Percentiles rank a stretch among this genome's conserved stretches.
phyloP scores from a whole-genome alignment of 257 asterid species.

The Ilex aquifolium region DNA sequence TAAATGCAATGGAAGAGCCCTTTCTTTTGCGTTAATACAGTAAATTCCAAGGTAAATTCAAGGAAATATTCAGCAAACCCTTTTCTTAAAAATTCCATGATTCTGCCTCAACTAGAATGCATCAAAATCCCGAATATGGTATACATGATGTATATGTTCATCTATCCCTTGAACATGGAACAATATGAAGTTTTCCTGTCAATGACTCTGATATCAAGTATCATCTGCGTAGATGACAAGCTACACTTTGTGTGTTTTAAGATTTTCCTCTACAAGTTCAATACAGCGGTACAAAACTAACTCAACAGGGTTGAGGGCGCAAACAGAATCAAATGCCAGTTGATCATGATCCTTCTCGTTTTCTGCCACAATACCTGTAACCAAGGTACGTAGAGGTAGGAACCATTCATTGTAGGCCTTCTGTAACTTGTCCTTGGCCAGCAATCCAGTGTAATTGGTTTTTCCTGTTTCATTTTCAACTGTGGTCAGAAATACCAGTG shows the following conservation, averaged over 20 bases:
- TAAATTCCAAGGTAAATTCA: too few species aligned
- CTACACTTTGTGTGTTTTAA: constrained; percentile 25
- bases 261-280: constrained; percentile 63
- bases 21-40: too few species aligned
- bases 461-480: constrained; percentile 45
- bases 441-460: constrained; percentile 53
- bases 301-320: constrained; percentile 70
- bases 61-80: too few species aligned
- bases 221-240: not conserved
- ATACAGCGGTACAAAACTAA: constrained; percentile 72
- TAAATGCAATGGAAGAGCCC: too few species aligned
- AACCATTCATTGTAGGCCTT: constrained; percentile 66
- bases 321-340: constrained; percentile 24
- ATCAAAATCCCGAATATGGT: too few species aligned
- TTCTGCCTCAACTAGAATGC: too few species aligned
- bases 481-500: not conserved
- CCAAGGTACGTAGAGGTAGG: constrained; percentile 71
- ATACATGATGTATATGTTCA: too few species aligned
- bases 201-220: not conserved
- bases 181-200: too few species aligned
- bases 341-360: constrained; percentile 24
- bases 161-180: too few species aligned
- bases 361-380: constrained; percentile 37
- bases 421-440: constrained; percentile 43
- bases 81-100: too few species aligned